These are phyloP conservation scores for Fusarium sp. DNA, from an alignment of 2,329 filamentous ascomycete species.

Conservation along the genomic window DNA sequence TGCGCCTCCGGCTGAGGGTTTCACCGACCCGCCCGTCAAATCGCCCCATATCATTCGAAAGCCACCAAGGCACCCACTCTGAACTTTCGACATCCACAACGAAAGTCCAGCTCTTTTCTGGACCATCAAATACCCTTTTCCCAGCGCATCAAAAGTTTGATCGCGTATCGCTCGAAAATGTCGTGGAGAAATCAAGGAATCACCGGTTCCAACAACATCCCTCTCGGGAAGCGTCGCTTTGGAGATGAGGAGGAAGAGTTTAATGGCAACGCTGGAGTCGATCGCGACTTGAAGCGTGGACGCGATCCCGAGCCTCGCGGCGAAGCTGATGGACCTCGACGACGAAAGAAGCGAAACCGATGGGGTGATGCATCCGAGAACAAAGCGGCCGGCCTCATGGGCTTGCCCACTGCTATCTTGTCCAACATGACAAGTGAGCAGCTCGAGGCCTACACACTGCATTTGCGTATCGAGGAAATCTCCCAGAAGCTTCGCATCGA, in stretches of 20 bases:
- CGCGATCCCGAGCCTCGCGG: slow-evolving; percentile 85
- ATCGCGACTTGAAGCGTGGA: slow-evolving; percentile 79
- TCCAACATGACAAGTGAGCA: slow-evolving; percentile 99
- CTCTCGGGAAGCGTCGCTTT: slow-evolving; percentile 86
- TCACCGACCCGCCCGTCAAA: slow-evolving; percentile 23
- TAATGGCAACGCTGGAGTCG: slow-evolving; percentile 49
- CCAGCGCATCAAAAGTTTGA: not conserved
- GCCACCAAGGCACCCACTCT: slow-evolving; percentile 12
- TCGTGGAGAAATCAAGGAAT: slow-evolving; percentile 81
- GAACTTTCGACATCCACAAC: slow-evolving; percentile 15
- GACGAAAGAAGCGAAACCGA: slow-evolving; percentile 97
- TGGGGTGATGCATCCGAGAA: slow-evolving; percentile 98
- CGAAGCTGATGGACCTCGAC: slow-evolving; percentile 78
- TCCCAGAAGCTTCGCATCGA: slow-evolving; percentile 99
- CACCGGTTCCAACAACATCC: slow-evolving; percentile 98
- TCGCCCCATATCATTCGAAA: slow-evolving; percentile 24
- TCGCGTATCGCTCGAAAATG: slow-evolving; percentile 54
- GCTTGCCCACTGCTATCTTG: slow-evolving; percentile 93
- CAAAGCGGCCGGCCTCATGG: slow-evolving; percentile 98
- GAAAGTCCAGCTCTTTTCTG: slow-evolving; percentile 16
- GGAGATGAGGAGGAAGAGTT: slow-evolving; percentile 64
- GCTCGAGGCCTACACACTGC: slow-evolving; percentile 94
- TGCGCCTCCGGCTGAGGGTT: slow-evolving; percentile 11
- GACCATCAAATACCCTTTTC: not conserved
- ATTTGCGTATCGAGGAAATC: slow-evolving; percentile 98